phyloP scores from a whole-genome alignment of 2,329 filamentous ascomycete species.

The Dactylellina drechsleri region DNA sequence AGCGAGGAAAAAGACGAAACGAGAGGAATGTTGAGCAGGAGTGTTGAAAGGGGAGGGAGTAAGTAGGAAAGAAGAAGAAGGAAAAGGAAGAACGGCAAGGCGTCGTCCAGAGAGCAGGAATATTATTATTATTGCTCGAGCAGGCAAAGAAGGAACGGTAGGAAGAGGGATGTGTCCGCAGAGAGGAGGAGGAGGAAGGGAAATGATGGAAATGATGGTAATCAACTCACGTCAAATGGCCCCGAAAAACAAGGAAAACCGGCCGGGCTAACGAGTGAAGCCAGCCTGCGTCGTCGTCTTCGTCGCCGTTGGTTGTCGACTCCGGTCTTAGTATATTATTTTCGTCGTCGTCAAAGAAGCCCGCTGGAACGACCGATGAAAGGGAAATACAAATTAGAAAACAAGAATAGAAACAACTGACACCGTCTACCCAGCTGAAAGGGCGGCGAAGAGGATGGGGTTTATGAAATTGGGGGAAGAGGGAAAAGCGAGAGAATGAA shows the following conservation, averaged over 20 bases:
- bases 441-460: neutral
- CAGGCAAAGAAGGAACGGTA: neutral
- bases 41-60: neutral
- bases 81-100: neutral
- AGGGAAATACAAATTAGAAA: conserved; percentile 21
- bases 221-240: conserved; percentile 43
- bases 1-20: conserved; percentile 9
- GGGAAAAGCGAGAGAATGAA: conserved; percentile 28
- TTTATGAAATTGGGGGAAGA: neutral
- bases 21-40: conserved; percentile 16
- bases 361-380: neutral
- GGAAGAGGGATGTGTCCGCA: conserved; percentile 9
- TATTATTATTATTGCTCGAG: neutral
- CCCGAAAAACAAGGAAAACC: conserved; percentile 45
- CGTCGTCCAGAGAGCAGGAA: conserved; percentile 1
- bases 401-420: conserved; percentile 25
- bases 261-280: conserved; percentile 52
- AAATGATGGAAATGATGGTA: conserved; percentile 5
- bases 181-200: conserved; percentile 21
- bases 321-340: too few species aligned
- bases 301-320: too few species aligned
- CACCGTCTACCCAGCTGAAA: conserved; percentile 21
- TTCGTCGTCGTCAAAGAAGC: neutral
- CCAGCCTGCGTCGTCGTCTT: conserved; percentile 7
- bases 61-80: neutral